A percentile compares a stretch with the other conserved stretches of the same genome.
phyloP scores from a whole-genome alignment of 495 filamentous ascomycete genomes.

The Gamarada debralockiae region DNA sequence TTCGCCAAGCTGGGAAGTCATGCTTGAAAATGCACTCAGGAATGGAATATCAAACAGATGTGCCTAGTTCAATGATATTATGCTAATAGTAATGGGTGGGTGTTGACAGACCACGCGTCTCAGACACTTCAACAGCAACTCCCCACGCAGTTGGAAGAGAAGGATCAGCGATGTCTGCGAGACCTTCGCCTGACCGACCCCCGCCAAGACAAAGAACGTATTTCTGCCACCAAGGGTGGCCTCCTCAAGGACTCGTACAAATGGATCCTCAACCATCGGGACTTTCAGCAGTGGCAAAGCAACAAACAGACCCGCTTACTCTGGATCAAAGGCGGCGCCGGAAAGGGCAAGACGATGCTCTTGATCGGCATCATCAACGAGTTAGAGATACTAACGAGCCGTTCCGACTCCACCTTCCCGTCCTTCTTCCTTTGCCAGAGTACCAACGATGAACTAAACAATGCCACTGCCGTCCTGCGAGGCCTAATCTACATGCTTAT shows the following conservation, averaged over 20 bases:
- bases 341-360: constrained; percentile 35
- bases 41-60: no score
- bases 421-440: constrained; percentile 44
- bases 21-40: no score
- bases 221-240: constrained; percentile 11
- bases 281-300: constrained; percentile 29
- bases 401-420: constrained; percentile 25
- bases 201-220: constrained; percentile 24
- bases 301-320: constrained; percentile 27
- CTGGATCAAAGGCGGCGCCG: no score
- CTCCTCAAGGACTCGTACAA: constrained; percentile 33
- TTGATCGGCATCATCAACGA: no score
- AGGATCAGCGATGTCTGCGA: neutral
- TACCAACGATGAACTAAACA: constrained; percentile 26
- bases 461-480: no score
- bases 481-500: constrained; percentile 22
- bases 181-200: constrained; percentile 21
- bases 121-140: no score
- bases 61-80: no score
- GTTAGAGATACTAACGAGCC: neutral
- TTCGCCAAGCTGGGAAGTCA: no score
- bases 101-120: no score
- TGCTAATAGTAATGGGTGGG: no score
- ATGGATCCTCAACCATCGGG: constrained; percentile 33
- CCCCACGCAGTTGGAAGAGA: no score